Evolutionary conservation across 164 flowering plant species (phyloP).

Genomic region (Vitis riparia): DNA sequence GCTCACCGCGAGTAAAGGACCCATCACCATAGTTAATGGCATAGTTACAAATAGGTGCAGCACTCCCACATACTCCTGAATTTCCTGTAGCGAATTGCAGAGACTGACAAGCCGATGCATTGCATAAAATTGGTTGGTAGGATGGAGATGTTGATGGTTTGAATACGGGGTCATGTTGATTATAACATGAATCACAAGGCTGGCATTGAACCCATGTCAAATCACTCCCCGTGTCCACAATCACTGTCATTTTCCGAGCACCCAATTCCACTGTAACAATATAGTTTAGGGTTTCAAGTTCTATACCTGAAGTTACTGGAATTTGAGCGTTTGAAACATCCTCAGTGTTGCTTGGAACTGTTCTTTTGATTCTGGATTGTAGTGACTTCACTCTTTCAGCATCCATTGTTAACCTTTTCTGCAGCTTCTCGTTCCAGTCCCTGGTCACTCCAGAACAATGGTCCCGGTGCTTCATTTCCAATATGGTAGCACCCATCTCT

Average conservation of each 20-base stretch:
- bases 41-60: slow-evolving; percentile 48
- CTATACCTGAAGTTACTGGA: slow-evolving; percentile 61
- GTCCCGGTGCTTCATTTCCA: slow-evolving; percentile 67
- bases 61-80: slow-evolving; percentile 38
- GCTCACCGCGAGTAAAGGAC: slow-evolving; percentile 69
- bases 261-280: slow-evolving; percentile 62
- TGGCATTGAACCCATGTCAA: slow-evolving; percentile 90
- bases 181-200: slow-evolving; percentile 70
- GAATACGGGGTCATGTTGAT: slow-evolving; percentile 72
- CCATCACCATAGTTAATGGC: slow-evolving; percentile 74
- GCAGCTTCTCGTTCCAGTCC: slow-evolving; percentile 40
- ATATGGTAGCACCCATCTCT: slow-evolving; percentile 43
- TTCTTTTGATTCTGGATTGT: slow-evolving; percentile 40
- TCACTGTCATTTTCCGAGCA: slow-evolving; percentile 48
- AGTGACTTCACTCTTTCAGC: slow-evolving; percentile 41
- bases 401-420: slow-evolving; percentile 41
- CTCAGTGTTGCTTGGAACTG: slow-evolving; percentile 13
- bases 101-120: slow-evolving; percentile 57
- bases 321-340: slow-evolving; percentile 35
- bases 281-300: slow-evolving; percentile 70
- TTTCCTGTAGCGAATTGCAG: slow-evolving; percentile 53
- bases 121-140: slow-evolving; percentile 52
- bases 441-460: slow-evolving; percentile 33
- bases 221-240: slow-evolving; percentile 91
- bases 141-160: slow-evolving; percentile 59